Conservation (phyloP, 208 protist genomes). For the Crithidia brevicula region DNA sequence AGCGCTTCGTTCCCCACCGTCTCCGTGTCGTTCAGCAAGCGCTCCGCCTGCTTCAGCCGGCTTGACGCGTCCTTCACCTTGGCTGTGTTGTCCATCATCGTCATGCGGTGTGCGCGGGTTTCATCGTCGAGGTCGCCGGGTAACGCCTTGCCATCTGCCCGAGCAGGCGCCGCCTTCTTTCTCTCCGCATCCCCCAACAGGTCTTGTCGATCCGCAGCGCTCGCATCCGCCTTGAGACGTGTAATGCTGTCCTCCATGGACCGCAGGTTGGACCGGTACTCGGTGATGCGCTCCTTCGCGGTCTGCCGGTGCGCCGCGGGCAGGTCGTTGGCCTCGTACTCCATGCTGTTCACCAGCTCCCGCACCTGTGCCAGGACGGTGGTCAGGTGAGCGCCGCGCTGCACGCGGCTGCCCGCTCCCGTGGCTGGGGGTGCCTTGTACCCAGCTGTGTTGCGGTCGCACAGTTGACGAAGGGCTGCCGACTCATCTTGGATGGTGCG, state of each 20-base stretch:
- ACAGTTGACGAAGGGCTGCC: constrained; percentile 37
- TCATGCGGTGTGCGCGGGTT: constrained; percentile 49
- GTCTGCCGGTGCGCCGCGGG: constrained; percentile 45
- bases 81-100: constrained; percentile 82
- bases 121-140: constrained; percentile 49
- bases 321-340: constrained; percentile 74
- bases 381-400: constrained; percentile 40
- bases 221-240: constrained; percentile 45
- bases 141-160: background rate
- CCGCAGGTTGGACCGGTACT: constrained; percentile 40
- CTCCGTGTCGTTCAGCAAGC: constrained; percentile 72
- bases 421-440: constrained; percentile 60
- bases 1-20: constrained; percentile 60
- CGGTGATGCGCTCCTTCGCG: constrained; percentile 48
- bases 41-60: constrained; percentile 61
- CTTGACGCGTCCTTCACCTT: constrained; percentile 63
- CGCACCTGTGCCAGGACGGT: constrained; percentile 43
- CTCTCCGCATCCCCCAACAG: constrained; percentile 37
- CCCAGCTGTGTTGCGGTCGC: constrained; percentile 31
- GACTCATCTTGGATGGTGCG: constrained; percentile 50
- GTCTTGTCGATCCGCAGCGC: constrained; percentile 60
- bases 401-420: constrained; percentile 58
- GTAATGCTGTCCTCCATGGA: constrained; percentile 49
- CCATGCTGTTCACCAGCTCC: constrained; percentile 75
- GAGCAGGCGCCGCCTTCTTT: background rate